These are phyloP conservation scores for Penstemon davidsonii DNA, from an alignment of 257 asterid species.

Conservation along the genomic window DNA sequence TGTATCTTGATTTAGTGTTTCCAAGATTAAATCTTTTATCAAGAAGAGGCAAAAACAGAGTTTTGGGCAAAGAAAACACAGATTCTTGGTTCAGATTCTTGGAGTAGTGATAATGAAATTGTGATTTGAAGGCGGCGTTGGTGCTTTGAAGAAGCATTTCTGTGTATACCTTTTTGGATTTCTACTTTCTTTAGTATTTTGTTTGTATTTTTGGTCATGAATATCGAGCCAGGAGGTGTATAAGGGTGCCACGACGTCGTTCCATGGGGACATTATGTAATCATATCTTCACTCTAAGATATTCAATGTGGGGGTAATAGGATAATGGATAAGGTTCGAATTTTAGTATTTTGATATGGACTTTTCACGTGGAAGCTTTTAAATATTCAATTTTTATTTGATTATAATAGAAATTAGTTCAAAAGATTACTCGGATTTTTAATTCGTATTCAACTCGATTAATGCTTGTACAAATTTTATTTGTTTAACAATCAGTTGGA, in stretches of 20 bases:
- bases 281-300: not conserved
- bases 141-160: slow-evolving; percentile 61
- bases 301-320: not conserved
- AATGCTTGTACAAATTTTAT: too few species aligned
- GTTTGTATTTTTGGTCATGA: not conserved
- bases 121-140: slow-evolving; percentile 31
- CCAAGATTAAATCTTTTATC: slow-evolving; percentile 42
- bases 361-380: not conserved
- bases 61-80: slow-evolving; percentile 36
- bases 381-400: not conserved
- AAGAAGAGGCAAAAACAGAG: slow-evolving; percentile 56
- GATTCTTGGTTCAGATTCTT: slow-evolving; percentile 38
- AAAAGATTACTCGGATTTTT: not conserved
- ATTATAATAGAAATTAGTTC: not conserved
- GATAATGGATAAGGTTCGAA: slow-evolving; percentile 26
- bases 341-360: not conserved
- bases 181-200: not conserved
- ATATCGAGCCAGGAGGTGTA: too few species aligned
- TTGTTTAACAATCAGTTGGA: too few species aligned
- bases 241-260: slow-evolving; percentile 20
- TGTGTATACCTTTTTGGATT: not conserved
- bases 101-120: slow-evolving; percentile 23
- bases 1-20: slow-evolving; percentile 32
- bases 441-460: too few species aligned
- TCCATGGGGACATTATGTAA: not conserved